These are phyloP conservation scores for Helianthus tuberosus DNA, from an alignment of 129 eudicot species.

Conservation along the genomic window DNA sequence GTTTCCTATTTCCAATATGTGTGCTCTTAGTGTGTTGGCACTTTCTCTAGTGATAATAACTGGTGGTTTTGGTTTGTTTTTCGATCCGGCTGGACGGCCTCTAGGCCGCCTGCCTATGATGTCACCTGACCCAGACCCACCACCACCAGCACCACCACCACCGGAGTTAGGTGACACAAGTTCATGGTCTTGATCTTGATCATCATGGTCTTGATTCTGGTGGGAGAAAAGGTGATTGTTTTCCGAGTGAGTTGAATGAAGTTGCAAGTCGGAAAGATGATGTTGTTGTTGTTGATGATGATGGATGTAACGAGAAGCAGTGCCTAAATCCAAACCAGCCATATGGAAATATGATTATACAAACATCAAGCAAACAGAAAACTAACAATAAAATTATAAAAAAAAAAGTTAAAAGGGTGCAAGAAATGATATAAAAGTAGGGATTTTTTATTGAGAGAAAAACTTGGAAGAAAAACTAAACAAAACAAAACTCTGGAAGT, in stretches of 20 bases:
- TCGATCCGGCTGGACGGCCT: slow-evolving; percentile 52
- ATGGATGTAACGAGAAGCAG: slow-evolving; percentile 47
- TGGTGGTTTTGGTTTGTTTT: slow-evolving; percentile 50
- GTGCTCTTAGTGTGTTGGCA: slow-evolving; percentile 47
- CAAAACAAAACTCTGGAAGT: slow-evolving; percentile 23
- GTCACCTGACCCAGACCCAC: slow-evolving; percentile 29
- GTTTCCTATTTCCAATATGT: slow-evolving; percentile 41
- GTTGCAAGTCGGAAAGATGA: slow-evolving; percentile 45
- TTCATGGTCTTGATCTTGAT: slow-evolving; percentile 21
- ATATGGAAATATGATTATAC: slow-evolving; percentile 29
- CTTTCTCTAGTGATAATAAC: slow-evolving; percentile 51
- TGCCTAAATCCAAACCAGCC: slow-evolving; percentile 54
- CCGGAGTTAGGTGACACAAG: slow-evolving; percentile 35
- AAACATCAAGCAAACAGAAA: slow-evolving; percentile 49
- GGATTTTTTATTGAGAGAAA: slow-evolving; percentile 32
- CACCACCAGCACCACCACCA: slow-evolving; percentile 20
- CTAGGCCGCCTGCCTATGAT: slow-evolving; percentile 41
- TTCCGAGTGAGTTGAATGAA: slow-evolving; percentile 38
- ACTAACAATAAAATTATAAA: slow-evolving; percentile 41
- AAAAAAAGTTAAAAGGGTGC: slow-evolving; percentile 10
- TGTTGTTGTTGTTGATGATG: slow-evolving; percentile 33
- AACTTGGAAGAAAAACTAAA: slow-evolving; percentile 13
- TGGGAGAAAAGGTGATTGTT: slow-evolving; percentile 35
- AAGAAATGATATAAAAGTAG: slow-evolving; percentile 32
- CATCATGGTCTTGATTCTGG: slow-evolving; percentile 24